Evolutionary conservation across 1,284 basidiomycete species (phyloP).

Genomic region (Moniliella sp.): DNA sequence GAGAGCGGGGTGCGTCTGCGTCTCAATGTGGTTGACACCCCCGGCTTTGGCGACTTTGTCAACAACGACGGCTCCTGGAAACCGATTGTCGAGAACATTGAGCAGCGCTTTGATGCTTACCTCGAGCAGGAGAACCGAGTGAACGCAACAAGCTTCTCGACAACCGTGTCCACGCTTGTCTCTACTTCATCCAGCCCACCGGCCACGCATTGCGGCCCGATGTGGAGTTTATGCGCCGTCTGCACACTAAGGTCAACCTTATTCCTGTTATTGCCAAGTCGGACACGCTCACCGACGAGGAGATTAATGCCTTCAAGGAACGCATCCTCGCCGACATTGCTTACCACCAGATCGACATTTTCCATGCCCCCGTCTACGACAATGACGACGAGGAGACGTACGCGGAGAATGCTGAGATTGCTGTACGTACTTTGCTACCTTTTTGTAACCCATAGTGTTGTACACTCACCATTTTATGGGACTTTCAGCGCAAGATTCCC

Average conservation of each 20-base stretch:
- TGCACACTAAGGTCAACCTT: conserved; percentile 29
- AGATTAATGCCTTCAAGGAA: conserved; percentile 25
- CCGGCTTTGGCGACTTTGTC: conserved; percentile 31
- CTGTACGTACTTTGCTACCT: too few relatives aligned
- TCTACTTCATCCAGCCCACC: conserved; percentile 33
- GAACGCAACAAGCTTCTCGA: conserved; percentile 29
- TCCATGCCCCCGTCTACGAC: conserved; percentile 23
- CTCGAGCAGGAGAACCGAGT: conserved; percentile 33
- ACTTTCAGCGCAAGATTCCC: conserved; percentile 27
- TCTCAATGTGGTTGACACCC: conserved; percentile 32
- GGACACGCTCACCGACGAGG: conserved; percentile 28
- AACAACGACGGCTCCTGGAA: conserved; percentile 34
- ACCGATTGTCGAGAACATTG: conserved; percentile 31
- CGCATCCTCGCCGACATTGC: conserved; percentile 28
- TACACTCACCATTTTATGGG: too few relatives aligned
- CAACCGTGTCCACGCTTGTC: conserved; percentile 31
- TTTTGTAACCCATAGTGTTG: too few relatives aligned
- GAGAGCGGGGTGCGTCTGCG: conserved; percentile 31
- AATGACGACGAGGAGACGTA: conserved; percentile 31
- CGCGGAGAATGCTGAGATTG: conserved; percentile 19
- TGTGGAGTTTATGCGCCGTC: conserved; percentile 30
- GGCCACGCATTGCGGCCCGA: conserved; percentile 28
- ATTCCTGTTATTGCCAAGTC: conserved; percentile 33
- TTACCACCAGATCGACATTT: conserved; percentile 30
- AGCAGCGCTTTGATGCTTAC: conserved; percentile 29